Percentiles rank a stretch among this genome's conserved stretches.
Conservation (phyloP, 2,329 filamentous ascomycete species). For the Paracoccidioides brasiliensis region DNA sequence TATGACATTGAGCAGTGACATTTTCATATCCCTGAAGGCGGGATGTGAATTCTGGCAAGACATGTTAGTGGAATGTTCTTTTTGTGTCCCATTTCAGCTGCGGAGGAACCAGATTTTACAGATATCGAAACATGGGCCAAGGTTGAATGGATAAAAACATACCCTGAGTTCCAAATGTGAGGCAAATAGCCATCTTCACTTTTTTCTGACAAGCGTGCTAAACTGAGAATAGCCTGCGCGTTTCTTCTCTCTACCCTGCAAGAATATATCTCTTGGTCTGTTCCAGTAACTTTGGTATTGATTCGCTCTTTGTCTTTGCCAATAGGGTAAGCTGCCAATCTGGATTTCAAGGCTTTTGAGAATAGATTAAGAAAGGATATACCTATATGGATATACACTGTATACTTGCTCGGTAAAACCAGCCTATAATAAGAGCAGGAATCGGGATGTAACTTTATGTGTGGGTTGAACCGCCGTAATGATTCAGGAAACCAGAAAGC, state of each 20-base stretch:
- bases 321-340: neutral
- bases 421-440: neutral
- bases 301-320: neutral
- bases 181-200: slow-evolving; percentile 17
- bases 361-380: neutral
- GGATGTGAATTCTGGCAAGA: slow-evolving; percentile 20
- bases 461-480: neutral
- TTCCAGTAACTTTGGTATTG: too few species aligned
- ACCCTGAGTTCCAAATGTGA: slow-evolving; percentile 20
- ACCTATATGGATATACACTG: neutral
- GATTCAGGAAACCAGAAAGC: too few species aligned
- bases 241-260: neutral
- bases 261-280: neutral
- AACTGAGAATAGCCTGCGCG: neutral
- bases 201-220: neutral
- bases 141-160: neutral
- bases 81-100: neutral
- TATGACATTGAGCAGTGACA: slow-evolving; percentile 25
- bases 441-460: neutral
- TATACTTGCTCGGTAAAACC: neutral
- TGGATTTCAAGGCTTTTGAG: neutral
- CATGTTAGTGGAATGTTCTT: neutral
- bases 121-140: neutral
- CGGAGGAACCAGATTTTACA: neutral
- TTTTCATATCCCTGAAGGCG: slow-evolving; percentile 23